phyloP scores from a whole-genome alignment of 148 eudicot species.

The Polygonum maritimum region DNA sequence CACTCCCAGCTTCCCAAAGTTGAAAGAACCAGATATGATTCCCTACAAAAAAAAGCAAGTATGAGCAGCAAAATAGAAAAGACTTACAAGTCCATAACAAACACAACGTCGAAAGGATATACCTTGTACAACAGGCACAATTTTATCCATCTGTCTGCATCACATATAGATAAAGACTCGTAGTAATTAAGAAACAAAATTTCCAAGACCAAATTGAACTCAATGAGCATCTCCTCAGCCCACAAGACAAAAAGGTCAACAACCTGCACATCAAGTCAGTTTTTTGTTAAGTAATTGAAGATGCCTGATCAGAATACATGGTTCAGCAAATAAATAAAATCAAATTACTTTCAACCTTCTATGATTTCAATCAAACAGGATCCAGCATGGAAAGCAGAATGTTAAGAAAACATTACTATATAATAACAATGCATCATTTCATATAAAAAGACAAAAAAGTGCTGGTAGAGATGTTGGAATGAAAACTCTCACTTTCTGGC shows the following conservation, averaged over 20 bases:
- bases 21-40: constrained; percentile 52
- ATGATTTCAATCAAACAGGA: neutral
- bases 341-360: neutral
- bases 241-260: constrained; percentile 68
- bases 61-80: constrained; percentile 13
- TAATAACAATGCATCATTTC: neutral
- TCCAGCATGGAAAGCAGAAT: neutral
- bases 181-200: constrained; percentile 80
- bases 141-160: constrained; percentile 67
- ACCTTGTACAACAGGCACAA: constrained; percentile 81
- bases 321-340: neutral
- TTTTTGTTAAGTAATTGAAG: neutral
- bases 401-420: neutral
- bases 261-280: constrained; percentile 42
- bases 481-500: neutral
- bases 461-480: neutral
- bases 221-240: constrained; percentile 92
- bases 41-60: constrained; percentile 35
- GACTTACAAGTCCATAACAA: neutral
- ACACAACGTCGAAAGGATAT: constrained; percentile 14
- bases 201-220: constrained; percentile 79
- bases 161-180: constrained; percentile 67
- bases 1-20: constrained; percentile 59
- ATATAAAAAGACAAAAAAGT: neutral
- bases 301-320: neutral